Percentiles rank a stretch among this genome's conserved stretches.
Conservation (phyloP, 2,329 filamentous ascomycete species). For the Fusarium longipes region DNA sequence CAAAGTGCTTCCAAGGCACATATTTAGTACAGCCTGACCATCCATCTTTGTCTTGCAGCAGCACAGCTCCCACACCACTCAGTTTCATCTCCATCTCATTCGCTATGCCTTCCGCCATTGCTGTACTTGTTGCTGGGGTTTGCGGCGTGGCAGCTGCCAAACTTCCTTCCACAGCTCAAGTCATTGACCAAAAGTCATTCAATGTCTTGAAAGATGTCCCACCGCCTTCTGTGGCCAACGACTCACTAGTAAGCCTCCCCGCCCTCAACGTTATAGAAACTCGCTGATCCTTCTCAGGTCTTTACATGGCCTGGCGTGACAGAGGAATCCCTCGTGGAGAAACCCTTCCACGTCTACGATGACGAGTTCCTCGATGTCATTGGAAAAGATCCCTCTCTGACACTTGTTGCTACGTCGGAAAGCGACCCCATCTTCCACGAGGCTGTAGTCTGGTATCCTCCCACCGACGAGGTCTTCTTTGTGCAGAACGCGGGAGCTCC, state of each 20-base stretch:
- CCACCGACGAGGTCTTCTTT: constrained; percentile 65
- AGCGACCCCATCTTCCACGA: constrained; percentile 65
- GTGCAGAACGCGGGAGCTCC: constrained; percentile 62
- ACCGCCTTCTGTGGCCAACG: constrained; percentile 33
- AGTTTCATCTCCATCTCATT: constrained; percentile 5
- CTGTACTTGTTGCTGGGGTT: constrained; percentile 33
- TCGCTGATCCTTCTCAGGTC: neutral
- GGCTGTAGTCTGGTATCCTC: constrained; percentile 62
- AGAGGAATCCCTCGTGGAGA: constrained; percentile 30
- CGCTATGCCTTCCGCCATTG: constrained; percentile 36
- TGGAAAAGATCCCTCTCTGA: constrained; percentile 60
- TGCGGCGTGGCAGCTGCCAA: constrained; percentile 59
- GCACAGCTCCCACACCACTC: neutral
- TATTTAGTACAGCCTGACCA: constrained; percentile 27
- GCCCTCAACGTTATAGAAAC: fast-evolving
- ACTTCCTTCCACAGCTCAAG: constrained; percentile 33
- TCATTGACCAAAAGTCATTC: constrained; percentile 41
- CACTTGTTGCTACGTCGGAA: constrained; percentile 59
- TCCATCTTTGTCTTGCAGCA: constrained; percentile 5
- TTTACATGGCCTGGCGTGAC: constrained; percentile 43
- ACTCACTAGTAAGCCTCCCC: constrained; percentile 20
- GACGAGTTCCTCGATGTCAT: constrained; percentile 63
- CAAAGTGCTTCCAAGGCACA: neutral
- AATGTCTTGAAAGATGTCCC: constrained; percentile 37
- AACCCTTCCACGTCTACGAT: constrained; percentile 56